Evolutionary conservation across 169 alveolate genomes (phyloP).

Genomic region (Neospora caninum): DNA sequence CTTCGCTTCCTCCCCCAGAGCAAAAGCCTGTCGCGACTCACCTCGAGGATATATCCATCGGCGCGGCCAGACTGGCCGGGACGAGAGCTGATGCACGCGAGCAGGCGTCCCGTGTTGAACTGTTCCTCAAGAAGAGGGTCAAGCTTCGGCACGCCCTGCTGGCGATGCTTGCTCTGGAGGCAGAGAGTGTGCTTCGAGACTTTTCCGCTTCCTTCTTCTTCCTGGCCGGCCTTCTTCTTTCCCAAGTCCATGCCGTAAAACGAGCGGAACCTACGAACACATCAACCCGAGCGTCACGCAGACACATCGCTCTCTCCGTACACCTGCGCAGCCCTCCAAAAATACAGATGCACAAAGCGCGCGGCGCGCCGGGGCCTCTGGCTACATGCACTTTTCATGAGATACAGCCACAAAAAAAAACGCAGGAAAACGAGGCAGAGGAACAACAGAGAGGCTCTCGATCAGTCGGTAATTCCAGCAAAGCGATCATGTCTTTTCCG

Average conservation of each 20-base stretch:
- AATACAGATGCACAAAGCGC: not conserved
- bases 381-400: not conserved
- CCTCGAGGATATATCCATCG: constrained; percentile 98
- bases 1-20: not conserved
- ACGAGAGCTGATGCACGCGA: constrained; percentile 98
- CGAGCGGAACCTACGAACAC: constrained; percentile 58
- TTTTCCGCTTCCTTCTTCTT: constrained; percentile 67
- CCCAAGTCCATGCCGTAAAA: constrained; percentile 78
- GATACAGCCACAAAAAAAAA: not conserved
- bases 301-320: not conserved
- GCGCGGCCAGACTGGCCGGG: constrained; percentile 98
- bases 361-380: not conserved
- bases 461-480: constrained; percentile 63
- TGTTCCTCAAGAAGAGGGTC: constrained; percentile 94
- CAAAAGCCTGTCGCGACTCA: not conserved
- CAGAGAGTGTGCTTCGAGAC: constrained; percentile 72
- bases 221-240: constrained; percentile 74
- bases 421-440: too few species aligned
- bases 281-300: not conserved
- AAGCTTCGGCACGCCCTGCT: constrained; percentile 72
- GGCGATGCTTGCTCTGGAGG: constrained; percentile 77
- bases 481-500: not conserved
- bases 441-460: not conserved
- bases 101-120: constrained; percentile 95
- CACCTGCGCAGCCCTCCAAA: not conserved